Conservation (phyloP, 2,329 filamentous ascomycete genomes). For the Cadophora malorum region DNA sequence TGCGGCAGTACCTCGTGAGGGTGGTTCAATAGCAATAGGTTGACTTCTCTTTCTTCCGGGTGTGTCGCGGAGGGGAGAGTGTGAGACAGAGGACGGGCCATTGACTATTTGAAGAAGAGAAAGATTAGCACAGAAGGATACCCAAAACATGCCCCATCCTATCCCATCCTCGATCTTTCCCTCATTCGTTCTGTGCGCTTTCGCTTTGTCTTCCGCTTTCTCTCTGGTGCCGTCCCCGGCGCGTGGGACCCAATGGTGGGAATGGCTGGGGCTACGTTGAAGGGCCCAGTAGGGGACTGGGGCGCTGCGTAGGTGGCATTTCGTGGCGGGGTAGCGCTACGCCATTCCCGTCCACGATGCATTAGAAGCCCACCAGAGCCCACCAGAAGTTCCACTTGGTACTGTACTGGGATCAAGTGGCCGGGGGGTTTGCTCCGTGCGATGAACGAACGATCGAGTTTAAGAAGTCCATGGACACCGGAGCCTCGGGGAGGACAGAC, state of each 20-base stretch:
- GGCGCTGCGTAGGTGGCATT: slow-evolving; percentile 25
- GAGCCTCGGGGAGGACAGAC: not conserved
- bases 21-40: slow-evolving; percentile 59
- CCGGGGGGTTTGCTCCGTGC: slow-evolving; percentile 7
- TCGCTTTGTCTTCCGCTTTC: not conserved
- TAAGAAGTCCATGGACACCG: not conserved
- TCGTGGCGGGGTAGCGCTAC: slow-evolving; percentile 31
- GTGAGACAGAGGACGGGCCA: slow-evolving; percentile 12
- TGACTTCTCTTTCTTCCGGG: slow-evolving; percentile 47
- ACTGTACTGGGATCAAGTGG: not conserved
- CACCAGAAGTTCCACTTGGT: slow-evolving; percentile 16
- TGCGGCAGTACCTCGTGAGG: slow-evolving; percentile 52
- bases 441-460: slow-evolving; percentile 17
- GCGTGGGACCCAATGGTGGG: slow-evolving; percentile 11
- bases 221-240: not conserved
- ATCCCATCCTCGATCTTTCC: not conserved
- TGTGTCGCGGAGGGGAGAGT: slow-evolving; percentile 25
- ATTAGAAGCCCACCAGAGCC: slow-evolving; percentile 4
- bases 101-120: slow-evolving; percentile 16
- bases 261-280: not conserved
- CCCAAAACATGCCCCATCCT: not conserved
- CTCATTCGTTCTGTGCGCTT: not conserved
- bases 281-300: not conserved
- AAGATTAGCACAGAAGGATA: slow-evolving; percentile 4
- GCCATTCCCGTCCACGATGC: slow-evolving; percentile 31